These are phyloP conservation scores for Cladosporium halotolerans DNA, from an alignment of 2,329 filamentous ascomycete species.

Conservation along the genomic window DNA sequence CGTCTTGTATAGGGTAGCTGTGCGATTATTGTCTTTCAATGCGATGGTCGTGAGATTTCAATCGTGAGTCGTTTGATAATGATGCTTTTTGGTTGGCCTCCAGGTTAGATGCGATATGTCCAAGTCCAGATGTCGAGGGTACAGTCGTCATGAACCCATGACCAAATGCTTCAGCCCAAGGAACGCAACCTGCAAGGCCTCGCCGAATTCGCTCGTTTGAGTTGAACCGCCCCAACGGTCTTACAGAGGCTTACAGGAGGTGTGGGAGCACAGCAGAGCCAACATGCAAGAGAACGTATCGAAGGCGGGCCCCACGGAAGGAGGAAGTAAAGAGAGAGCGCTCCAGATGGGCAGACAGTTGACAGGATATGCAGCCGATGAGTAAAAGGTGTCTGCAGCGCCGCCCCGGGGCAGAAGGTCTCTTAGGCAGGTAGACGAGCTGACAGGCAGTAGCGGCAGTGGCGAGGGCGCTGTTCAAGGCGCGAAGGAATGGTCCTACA, in stretches of 20 bases:
- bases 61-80: too few species aligned
- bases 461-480: background rate
- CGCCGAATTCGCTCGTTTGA: too few species aligned
- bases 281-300: conserved; percentile 1
- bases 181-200: too few species aligned
- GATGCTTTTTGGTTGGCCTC: too few species aligned
- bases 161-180: background rate
- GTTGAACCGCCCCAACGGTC: background rate
- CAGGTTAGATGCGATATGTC: background rate
- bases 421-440: conserved; percentile 10
- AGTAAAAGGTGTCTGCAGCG: conserved; percentile 1
- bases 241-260: background rate
- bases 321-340: background rate
- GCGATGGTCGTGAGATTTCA: too few species aligned
- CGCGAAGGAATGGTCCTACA: conserved; percentile 11
- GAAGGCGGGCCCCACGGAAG: background rate
- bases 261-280: conserved; percentile 6
- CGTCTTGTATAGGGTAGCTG: too few species aligned
- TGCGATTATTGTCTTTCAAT: too few species aligned
- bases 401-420: conserved; percentile 5
- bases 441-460: background rate
- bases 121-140: background rate
- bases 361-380: conserved; percentile 5
- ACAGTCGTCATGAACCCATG: conserved; percentile 1
- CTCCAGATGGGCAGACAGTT: conserved; percentile 4